phyloP scores from a whole-genome alignment of 805 yeast species.

The Kodamaea fukazawae region DNA sequence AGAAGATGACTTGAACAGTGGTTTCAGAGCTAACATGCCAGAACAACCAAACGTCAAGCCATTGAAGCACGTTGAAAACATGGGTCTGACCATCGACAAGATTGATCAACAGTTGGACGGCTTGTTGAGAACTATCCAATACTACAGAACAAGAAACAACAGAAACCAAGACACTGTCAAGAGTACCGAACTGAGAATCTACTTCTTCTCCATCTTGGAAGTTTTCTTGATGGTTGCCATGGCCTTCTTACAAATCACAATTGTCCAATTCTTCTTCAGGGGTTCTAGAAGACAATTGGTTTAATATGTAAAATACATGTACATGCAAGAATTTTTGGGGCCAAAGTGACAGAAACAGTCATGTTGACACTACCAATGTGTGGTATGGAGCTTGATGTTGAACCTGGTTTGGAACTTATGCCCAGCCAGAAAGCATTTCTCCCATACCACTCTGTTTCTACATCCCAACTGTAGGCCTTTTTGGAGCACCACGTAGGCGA shows the following conservation, averaged over 20 bases:
- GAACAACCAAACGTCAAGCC: constrained; percentile 46
- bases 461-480: too few species aligned
- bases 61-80: constrained; percentile 49
- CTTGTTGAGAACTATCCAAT: constrained; percentile 60
- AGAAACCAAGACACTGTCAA: constrained; percentile 87
- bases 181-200: constrained; percentile 74
- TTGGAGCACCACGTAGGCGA: too few species aligned
- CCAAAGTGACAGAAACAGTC: not conserved
- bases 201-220: constrained; percentile 71
- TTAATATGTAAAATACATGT: not conserved
- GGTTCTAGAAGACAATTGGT: constrained; percentile 68
- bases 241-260: constrained; percentile 65
- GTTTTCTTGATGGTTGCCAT: constrained; percentile 71
- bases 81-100: constrained; percentile 52
- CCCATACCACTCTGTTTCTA: too few species aligned
- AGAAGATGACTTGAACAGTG: constrained; percentile 17
- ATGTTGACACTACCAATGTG: too few species aligned
- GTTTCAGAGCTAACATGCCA: constrained; percentile 63
- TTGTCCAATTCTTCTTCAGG: constrained; percentile 70
- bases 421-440: too few species aligned
- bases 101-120: constrained; percentile 61
- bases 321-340: not conserved
- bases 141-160: constrained; percentile 86
- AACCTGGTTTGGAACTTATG: too few species aligned
- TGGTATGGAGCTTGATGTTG: too few species aligned